phyloP scores from a whole-genome alignment of 78 protist genomes.

The Dictyostelium intermedium region DNA sequence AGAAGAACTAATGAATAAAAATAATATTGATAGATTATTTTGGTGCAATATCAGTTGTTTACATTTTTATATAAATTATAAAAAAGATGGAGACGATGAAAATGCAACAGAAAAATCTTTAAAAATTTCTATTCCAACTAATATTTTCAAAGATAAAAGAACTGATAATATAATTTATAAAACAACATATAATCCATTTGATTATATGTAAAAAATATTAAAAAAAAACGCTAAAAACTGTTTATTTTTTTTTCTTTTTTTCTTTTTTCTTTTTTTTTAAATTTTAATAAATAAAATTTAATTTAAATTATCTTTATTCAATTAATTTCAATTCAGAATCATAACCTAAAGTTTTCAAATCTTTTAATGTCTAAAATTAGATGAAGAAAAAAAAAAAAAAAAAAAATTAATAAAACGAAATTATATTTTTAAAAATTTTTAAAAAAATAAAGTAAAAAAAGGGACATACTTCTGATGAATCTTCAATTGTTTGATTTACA shows the following conservation, averaged over 20 bases:
- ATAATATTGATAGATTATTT: neutral
- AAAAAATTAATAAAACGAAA: no score
- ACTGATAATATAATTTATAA: neutral
- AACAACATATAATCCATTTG: conserved; percentile 30
- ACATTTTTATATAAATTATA: neutral
- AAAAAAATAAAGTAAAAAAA: neutral
- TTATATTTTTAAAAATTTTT: no score
- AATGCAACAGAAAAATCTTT: neutral
- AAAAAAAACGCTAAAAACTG: neutral
- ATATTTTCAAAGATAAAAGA: neutral
- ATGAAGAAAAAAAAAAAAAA: no score
- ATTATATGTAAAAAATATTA: neutral
- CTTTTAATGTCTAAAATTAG: neutral
- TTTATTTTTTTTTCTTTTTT: neutral
- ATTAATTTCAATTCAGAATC: neutral
- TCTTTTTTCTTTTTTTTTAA: neutral
- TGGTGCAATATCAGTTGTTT: conserved; percentile 20
- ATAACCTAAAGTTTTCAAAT: conserved; percentile 33
- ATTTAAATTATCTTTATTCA: neutral
- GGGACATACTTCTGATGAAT: neutral
- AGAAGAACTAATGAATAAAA: neutral
- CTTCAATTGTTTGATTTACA: conserved; percentile 50
- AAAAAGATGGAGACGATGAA: neutral
- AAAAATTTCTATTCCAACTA: neutral
- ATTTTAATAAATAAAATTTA: no score